phyloP scores from a whole-genome alignment of 768 basidiomycete genomes.

The Collybiopsis luxurians region DNA sequence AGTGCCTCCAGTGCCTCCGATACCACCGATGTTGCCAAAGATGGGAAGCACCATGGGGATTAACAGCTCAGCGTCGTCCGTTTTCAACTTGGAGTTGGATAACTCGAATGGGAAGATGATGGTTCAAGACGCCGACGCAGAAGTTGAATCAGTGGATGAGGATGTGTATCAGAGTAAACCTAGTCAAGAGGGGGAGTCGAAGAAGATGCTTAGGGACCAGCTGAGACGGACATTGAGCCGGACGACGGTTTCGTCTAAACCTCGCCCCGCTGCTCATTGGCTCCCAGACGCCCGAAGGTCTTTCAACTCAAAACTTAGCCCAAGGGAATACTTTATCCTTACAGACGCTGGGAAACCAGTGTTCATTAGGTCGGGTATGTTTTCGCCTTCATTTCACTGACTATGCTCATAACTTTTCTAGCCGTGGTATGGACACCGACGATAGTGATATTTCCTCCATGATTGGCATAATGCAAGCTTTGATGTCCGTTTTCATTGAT shows the following conservation, averaged over 20 bases:
- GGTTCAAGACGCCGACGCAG: slow-evolving; percentile 66
- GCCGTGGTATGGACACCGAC: slow-evolving; percentile 53
- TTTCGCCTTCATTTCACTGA: slow-evolving; percentile 7
- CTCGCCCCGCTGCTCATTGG: background rate
- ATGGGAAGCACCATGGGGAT: slow-evolving; percentile 14
- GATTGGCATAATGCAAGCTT: slow-evolving; percentile 91
- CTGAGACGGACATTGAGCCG: slow-evolving; percentile 63
- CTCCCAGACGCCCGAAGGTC: slow-evolving; percentile 3
- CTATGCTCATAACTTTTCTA: slow-evolving; percentile 16
- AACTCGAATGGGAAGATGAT: slow-evolving; percentile 54
- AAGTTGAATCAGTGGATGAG: slow-evolving; percentile 50
- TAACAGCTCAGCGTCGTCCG: slow-evolving; percentile 70
- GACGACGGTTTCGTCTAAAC: slow-evolving; percentile 29
- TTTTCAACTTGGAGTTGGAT: slow-evolving; percentile 60
- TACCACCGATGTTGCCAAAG: background rate
- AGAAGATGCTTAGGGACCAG: slow-evolving; percentile 67
- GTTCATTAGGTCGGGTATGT: slow-evolving; percentile 67
- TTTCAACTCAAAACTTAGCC: slow-evolving; percentile 30
- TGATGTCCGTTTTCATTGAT: slow-evolving; percentile 94
- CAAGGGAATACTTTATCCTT: slow-evolving; percentile 86
- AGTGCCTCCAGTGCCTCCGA: slow-evolving; percentile 23
- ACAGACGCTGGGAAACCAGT: slow-evolving; percentile 99
- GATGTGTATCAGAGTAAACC: slow-evolving; percentile 48
- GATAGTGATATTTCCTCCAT: slow-evolving; percentile 69
- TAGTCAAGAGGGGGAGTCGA: slow-evolving; percentile 51